Conservation (phyloP, 106 monocot genomes). For the Ottelia alismoides region DNA sequence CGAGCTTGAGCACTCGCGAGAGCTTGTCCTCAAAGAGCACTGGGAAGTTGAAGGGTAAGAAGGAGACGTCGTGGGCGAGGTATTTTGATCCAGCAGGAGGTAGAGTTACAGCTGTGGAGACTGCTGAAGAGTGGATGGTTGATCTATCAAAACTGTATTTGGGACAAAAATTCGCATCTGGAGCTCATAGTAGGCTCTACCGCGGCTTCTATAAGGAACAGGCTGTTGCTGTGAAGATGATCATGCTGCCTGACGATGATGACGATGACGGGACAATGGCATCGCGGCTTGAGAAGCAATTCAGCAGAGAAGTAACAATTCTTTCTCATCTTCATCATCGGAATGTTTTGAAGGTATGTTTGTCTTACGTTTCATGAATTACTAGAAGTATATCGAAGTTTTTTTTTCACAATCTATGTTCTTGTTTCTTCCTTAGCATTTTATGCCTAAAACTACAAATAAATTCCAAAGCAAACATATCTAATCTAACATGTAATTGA, state of each 20-base stretch:
- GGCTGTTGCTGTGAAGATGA: slow-evolving; percentile 67
- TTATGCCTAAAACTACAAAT: not conserved
- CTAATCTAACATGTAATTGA: not conserved
- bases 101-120: no score
- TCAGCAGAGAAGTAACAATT: slow-evolving; percentile 40
- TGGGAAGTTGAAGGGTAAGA: slow-evolving; percentile 27
- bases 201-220: slow-evolving; percentile 60
- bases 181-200: slow-evolving; percentile 58
- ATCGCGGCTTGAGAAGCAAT: slow-evolving; percentile 50
- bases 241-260: slow-evolving; percentile 59
- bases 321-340: slow-evolving; percentile 43
- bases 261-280: slow-evolving; percentile 71
- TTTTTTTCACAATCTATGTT: not conserved
- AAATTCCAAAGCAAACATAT: not conserved
- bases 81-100: slow-evolving; percentile 52
- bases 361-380: not conserved
- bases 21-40: slow-evolving; percentile 13
- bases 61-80: slow-evolving; percentile 34
- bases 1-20: slow-evolving; percentile 3
- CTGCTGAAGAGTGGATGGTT: no score
- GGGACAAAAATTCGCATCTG: slow-evolving; percentile 53
- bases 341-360: slow-evolving; percentile 56
- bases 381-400: no score
- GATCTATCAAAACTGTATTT: slow-evolving; percentile 44
- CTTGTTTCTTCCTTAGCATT: not conserved